Base-by-base conservation (phyloP, 2,329 filamentous ascomycete species). In the Aaosphaeria arxii region DNA sequence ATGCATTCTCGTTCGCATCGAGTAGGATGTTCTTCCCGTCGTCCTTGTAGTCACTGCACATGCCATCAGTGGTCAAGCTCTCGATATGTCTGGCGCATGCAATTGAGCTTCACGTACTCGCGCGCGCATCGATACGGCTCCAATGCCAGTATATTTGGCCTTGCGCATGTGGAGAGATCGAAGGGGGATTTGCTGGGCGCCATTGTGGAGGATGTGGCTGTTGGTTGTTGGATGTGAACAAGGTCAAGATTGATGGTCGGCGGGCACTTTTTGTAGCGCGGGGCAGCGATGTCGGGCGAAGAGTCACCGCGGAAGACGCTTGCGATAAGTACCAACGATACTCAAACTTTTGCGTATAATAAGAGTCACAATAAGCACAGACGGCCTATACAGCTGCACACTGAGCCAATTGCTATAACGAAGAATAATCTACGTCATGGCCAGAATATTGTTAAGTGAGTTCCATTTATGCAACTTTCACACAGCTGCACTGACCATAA, bases 1-100 rank as follows among this genome's bases (percentile, higher is more conserved):
- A 96, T 50, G 94, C 91, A 66, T 99, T 99, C 75, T 99, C 94
- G 65, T 99, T 99, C 60, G 94, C 94, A 69, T 99, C 94, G 57
- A 99, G 87, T 45, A 99, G 86, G 62, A 97, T 85, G 66, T 97
- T 97, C 50, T 85, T 92, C 58, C 94, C 94, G 68, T 99, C 88
- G 70, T 99, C 92, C 76, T 99, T 96, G 82, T 99, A 97, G 81
- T 99, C 94, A 76, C 90, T 95, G 42, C 39, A 24, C 29, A 41
- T 31, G 24, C 44, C 28, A 50, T 65, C 31, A 67, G 56, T 47
- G 28, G 9, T 49, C 13, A 39, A 17, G 39, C 28, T 9, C 11
- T 30, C 4, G 24, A 40, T 40, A 11, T 30, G 42, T 40, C 46
- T 11, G 31, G 9, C 7, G 30, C 44, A 13, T 48, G 46, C 41